Base-by-base conservation (phyloP, 306 rosid genomes). In the Delonix regia region DNA sequence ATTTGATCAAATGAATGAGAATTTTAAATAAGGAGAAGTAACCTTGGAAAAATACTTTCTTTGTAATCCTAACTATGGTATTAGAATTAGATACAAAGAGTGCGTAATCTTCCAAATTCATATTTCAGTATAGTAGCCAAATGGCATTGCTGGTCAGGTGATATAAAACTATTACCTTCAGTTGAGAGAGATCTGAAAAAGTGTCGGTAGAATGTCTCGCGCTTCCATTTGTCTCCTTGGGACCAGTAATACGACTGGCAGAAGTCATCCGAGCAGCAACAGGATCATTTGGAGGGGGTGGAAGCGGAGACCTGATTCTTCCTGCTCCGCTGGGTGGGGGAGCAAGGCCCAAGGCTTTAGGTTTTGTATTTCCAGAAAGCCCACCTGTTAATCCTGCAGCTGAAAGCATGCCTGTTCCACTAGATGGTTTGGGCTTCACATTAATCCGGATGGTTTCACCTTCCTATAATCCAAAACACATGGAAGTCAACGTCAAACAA, bases 371-470 rank as follows among this genome's bases (percentile, higher is more conserved):
- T 66, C 74, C 88, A 49, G 89, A 19, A 74, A 49, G 47, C 5
- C 73, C 87, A 27, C 87, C 91, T 16, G 98, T 74, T 65, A 90
- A 66, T 33, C 97, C 98, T 51, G 98, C 97, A 27, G 99, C 87
- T 3, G 99, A 95, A 57, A 95, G 86, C 99, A 95, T 95, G 78
- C 99, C 99, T n/a, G 94, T 72, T 85, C 99, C 99, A 39, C 95
- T 33, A 49, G 97, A 63, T 48, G 83, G 79, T 82, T 95, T 95
- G 45, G 81, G 94, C 86, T 95, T 95, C 83, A 95, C 99, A 85
- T 87, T 95, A 81, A 95, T 95, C 87, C 95, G 85, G 66, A 95
- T 95, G 66, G 99, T 95, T 83, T 95, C 99, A 71, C 99, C 99
- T 72, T 92, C 99, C 99, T 95, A 71, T 48, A 78, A 30, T 49